These are phyloP conservation scores for baker's yeast (Saccharomyces cerevisiae) DNA, from an alignment of 805 yeast species.

Conservation along the genomic window DNA sequence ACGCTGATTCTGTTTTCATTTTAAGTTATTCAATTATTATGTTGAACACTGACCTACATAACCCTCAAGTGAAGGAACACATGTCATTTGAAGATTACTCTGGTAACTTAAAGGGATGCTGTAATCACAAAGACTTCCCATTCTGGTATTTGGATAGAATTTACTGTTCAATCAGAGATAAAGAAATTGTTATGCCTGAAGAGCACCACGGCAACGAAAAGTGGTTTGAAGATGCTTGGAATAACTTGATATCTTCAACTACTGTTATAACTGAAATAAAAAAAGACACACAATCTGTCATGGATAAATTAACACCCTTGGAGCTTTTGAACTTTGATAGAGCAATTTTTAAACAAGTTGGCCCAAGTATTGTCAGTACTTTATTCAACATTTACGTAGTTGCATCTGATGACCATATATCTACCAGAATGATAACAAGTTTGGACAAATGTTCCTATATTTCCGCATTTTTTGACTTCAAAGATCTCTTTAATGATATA, in stretches of 20 bases:
- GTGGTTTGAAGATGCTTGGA: conserved; percentile 87
- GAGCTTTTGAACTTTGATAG: conserved; percentile 54
- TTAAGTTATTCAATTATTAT: conserved; percentile 85
- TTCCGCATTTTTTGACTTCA: conserved; percentile 55
- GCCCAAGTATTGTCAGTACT: conserved; percentile 60
- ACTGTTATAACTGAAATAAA: conserved; percentile 27
- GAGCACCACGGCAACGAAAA: conserved; percentile 90
- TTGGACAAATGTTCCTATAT: conserved; percentile 78
- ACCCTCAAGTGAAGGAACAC: conserved; percentile 83
- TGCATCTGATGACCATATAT: conserved; percentile 84
- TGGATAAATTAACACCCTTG: conserved; percentile 15
- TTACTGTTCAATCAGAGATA: conserved; percentile 67
- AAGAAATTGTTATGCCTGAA: conserved; percentile 95
- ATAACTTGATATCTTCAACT: conserved; percentile 45
- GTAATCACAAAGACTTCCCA: conserved; percentile 70
- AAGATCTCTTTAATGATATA: conserved; percentile 53
- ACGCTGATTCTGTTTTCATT: conserved; percentile 79
- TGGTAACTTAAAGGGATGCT: conserved; percentile 71
- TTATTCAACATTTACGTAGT: conserved; percentile 72
- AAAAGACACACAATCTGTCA: conserved; percentile 12
- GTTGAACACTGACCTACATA: conserved; percentile 90
- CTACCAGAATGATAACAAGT: conserved; percentile 78
- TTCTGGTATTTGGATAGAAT: conserved; percentile 77
- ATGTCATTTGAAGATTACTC: conserved; percentile 83
- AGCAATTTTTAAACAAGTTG: conserved; percentile 56